Evolutionary conservation across 2,329 filamentous ascomycete genomes (phyloP).

Genomic region (Fusarium redolens): DNA sequence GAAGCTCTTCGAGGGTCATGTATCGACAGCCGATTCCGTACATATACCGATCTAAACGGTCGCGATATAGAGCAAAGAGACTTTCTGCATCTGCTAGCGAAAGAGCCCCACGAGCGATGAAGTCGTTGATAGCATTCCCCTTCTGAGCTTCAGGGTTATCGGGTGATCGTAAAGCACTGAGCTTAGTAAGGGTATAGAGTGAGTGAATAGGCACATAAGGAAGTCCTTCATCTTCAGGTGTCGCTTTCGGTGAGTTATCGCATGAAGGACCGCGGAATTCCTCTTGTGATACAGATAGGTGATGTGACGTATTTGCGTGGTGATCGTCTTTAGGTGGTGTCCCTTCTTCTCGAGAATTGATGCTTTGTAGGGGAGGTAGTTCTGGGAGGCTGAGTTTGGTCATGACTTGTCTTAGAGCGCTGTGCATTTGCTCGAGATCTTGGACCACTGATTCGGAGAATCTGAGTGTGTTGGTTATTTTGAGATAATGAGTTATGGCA

Average conservation of each 20-base stretch:
- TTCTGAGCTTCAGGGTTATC: slow-evolving; percentile 43
- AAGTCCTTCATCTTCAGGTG: slow-evolving; percentile 50
- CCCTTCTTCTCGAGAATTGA: slow-evolving; percentile 39
- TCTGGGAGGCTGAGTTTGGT: slow-evolving; percentile 43
- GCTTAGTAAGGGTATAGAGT: slow-evolving; percentile 53
- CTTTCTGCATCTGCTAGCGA: slow-evolving; percentile 61
- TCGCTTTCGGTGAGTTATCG: slow-evolving; percentile 46
- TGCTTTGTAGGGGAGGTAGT: slow-evolving; percentile 36
- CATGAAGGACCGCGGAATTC: slow-evolving; percentile 43
- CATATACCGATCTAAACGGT: slow-evolving; percentile 63
- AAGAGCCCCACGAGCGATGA: slow-evolving; percentile 55
- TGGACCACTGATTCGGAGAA: slow-evolving; percentile 38
- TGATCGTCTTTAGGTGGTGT: slow-evolving; percentile 41
- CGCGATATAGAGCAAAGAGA: slow-evolving; percentile 62
- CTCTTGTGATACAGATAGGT: slow-evolving; percentile 22
- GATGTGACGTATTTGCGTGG: slow-evolving; percentile 1
- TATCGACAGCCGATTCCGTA: slow-evolving; percentile 65
- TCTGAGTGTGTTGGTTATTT: not conserved
- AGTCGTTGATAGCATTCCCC: slow-evolving; percentile 46
- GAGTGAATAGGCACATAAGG: slow-evolving; percentile 55
- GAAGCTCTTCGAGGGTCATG: slow-evolving; percentile 61
- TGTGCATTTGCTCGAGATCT: slow-evolving; percentile 44
- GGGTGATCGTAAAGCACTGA: slow-evolving; percentile 51
- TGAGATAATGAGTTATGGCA: not conserved
- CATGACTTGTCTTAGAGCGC: slow-evolving; percentile 41